Percentiles rank a stretch among this genome's conserved stretches.
phyloP scores from a whole-genome alignment of 2,329 filamentous ascomycete species.

The Sarocladium strictum region DNA sequence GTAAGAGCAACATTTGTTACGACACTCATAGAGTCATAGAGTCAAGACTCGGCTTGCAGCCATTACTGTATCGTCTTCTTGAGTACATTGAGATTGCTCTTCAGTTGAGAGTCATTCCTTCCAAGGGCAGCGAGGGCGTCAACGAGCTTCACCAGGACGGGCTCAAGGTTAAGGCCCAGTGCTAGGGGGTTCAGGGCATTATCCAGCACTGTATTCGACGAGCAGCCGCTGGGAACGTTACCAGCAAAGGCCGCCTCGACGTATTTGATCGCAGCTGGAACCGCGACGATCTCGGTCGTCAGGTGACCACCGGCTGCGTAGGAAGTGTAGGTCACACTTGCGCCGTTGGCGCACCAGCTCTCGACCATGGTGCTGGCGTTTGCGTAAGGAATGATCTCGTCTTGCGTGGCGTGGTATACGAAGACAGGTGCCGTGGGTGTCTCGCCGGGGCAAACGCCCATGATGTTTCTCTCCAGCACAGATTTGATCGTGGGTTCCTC shows the following conservation, averaged over 20 bases:
- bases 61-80: neutral
- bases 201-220: conserved; percentile 1
- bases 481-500: neutral
- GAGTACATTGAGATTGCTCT: neutral
- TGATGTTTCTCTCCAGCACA: conserved; percentile 2
- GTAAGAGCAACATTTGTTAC: too few species aligned
- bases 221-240: conserved; percentile 6
- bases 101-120: conserved; percentile 7
- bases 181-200: conserved; percentile 7
- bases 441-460: conserved; percentile 3
- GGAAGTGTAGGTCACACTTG: conserved; percentile 6
- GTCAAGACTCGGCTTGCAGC: too few species aligned
- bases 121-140: conserved; percentile 1
- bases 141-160: neutral
- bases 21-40: too few species aligned
- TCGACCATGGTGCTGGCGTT: neutral
- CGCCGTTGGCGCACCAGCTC: conserved; percentile 9
- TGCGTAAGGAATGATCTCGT: conserved; percentile 10
- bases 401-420: conserved; percentile 7
- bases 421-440: conserved; percentile 9
- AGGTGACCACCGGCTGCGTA: conserved; percentile 9
- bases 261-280: conserved; percentile 6
- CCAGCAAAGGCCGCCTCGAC: conserved; percentile 10
- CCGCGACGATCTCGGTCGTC: conserved; percentile 8
- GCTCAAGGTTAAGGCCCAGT: conserved; percentile 9